Percentiles rank a stretch among this genome's conserved stretches.
Conservation (phyloP, 2,329 filamentous ascomycete genomes). For the Pleoardoris graminearum region DNA sequence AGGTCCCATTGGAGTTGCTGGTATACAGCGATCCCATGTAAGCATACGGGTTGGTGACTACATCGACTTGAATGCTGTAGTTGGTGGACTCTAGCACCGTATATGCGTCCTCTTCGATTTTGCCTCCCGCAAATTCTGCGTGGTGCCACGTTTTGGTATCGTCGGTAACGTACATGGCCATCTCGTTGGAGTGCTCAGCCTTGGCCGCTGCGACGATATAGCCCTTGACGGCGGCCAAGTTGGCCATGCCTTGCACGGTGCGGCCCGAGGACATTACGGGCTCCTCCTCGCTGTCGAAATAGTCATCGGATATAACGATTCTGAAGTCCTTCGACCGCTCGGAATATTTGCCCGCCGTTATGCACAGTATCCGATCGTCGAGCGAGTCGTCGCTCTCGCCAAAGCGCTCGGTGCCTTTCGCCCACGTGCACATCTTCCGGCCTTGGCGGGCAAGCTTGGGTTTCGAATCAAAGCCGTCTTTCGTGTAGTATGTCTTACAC, state of each 20-base stretch:
- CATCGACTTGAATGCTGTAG: constrained; percentile 96
- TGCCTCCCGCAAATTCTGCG: constrained; percentile 85
- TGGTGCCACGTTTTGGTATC: constrained; percentile 88
- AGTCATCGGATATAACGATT: constrained; percentile 80
- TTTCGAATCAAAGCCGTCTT: constrained; percentile 75
- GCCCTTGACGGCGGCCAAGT: constrained; percentile 80
- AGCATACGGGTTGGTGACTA: constrained; percentile 69
- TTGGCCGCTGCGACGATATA: constrained; percentile 83
- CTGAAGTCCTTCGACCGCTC: constrained; percentile 73
- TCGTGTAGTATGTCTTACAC: constrained; percentile 68
- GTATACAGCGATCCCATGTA: constrained; percentile 89
- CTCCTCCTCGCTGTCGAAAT: constrained; percentile 71
- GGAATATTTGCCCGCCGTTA: constrained; percentile 73
- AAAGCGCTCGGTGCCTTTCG: constrained; percentile 75
- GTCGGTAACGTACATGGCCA: constrained; percentile 86
- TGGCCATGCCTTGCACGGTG: constrained; percentile 77
- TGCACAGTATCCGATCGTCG: constrained; percentile 75
- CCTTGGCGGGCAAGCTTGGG: constrained; percentile 67
- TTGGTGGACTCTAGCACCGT: constrained; percentile 95
- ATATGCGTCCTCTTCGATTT: constrained; percentile 82
- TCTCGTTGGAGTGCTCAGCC: constrained; percentile 79
- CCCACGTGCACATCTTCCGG: constrained; percentile 83
- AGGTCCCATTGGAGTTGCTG: constrained; percentile 96
- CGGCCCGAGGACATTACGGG: constrained; percentile 74
- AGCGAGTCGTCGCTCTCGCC: constrained; percentile 67